Conservation (phyloP, 305 asterid genomes). For the Rubia balearica region DNA sequence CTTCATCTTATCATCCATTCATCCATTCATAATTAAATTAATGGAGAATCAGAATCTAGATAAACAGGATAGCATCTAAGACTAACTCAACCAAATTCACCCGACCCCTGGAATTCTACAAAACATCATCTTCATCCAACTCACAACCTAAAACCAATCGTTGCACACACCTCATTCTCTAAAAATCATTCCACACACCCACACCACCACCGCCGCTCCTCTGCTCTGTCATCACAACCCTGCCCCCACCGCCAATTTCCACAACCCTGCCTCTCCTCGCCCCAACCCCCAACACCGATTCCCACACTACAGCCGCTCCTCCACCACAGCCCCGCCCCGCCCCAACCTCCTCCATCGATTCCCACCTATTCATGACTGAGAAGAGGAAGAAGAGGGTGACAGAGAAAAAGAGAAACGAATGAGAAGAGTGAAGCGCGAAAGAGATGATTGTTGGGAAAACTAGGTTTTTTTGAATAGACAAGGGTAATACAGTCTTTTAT, state of each 20-base stretch:
- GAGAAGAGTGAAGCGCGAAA: neutral
- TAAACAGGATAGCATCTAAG: neutral
- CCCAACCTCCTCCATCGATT: neutral
- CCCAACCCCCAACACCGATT: too few relatives aligned
- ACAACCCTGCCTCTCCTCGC: too few relatives aligned
- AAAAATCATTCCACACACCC: neutral
- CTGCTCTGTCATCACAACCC: too few relatives aligned
- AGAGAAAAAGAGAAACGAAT: neutral
- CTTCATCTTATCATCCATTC: too few relatives aligned
- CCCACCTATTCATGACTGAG: neutral
- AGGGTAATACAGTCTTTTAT: too few relatives aligned
- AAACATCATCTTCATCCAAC: neutral
- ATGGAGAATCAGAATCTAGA: neutral
- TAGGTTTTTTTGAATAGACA: too few relatives aligned
- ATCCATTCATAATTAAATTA: neutral
- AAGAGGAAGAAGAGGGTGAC: too few relatives aligned
- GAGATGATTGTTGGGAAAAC: too few relatives aligned
- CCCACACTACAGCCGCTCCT: too few relatives aligned
- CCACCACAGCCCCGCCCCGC: neutral
- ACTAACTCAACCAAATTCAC: neutral
- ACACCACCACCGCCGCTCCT: too few relatives aligned
- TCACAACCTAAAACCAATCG: neutral
- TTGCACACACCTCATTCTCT: neutral
- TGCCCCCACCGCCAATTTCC: too few relatives aligned
- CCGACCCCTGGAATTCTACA: neutral